Evolutionary conservation across 2,329 filamentous ascomycete species (phyloP).

Genomic region (Ceratocystis harringtonii): DNA sequence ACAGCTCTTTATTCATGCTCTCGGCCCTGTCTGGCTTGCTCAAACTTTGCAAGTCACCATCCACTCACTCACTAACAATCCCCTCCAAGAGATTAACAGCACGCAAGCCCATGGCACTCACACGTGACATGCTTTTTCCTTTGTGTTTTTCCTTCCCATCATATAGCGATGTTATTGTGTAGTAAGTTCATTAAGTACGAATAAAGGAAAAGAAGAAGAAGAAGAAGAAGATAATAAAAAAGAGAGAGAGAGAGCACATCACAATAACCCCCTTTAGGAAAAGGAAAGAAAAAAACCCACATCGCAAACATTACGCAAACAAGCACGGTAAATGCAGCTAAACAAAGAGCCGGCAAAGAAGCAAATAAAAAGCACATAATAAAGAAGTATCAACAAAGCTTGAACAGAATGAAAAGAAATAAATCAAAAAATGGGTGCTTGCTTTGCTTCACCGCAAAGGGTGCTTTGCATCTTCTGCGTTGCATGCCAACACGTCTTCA

Average conservation of each 20-base stretch:
- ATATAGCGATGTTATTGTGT: neutral
- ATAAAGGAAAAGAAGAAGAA: conserved; percentile 1
- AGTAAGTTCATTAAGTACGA: neutral
- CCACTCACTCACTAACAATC: neutral
- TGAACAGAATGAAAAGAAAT: conserved; percentile 4
- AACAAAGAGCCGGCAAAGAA: neutral
- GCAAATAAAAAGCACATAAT: neutral
- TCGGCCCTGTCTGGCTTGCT: neutral
- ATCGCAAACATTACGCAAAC: neutral
- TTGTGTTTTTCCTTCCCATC: neutral
- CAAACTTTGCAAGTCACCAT: neutral
- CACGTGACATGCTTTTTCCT: neutral
- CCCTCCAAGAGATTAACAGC: neutral
- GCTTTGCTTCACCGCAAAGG: conserved; percentile 43
- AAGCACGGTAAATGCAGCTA: neutral
- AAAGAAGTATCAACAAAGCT: neutral
- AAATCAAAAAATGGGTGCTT: neutral
- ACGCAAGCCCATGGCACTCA: neutral
- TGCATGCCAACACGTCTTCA: conserved; percentile 63
- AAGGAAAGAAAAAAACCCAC: neutral
- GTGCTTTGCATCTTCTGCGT: conserved; percentile 60
- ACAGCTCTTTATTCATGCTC: neutral
- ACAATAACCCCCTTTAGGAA: neutral
- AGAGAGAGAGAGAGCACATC: neutral
- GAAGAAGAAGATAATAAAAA: neutral